Conservation (phyloP, 2,329 filamentous ascomycete species). For the Cordyceps pruinosa region DNA sequence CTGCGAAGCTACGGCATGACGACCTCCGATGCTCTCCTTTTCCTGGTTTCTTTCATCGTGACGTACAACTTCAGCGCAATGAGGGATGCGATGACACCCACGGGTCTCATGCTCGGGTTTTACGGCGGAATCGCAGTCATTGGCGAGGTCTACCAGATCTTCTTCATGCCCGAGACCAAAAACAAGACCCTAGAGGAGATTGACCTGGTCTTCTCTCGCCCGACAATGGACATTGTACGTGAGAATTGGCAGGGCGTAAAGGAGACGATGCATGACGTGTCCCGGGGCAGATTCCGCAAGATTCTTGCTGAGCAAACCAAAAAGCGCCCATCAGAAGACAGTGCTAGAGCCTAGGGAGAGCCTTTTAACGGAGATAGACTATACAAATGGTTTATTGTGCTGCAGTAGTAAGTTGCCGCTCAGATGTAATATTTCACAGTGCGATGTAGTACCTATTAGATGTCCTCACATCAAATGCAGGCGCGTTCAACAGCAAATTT, state of each 20-base stretch:
- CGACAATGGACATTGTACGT: conserved; percentile 54
- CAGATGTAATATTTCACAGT: too few relatives aligned
- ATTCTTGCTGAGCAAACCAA: conserved; percentile 19
- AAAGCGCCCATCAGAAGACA: not conserved
- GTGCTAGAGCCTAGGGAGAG: not conserved
- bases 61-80: conserved; percentile 70
- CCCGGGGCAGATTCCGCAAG: conserved; percentile 18
- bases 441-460: too few relatives aligned
- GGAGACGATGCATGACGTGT: conserved; percentile 24
- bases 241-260: conserved; percentile 43
- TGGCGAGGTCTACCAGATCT: conserved; percentile 64
- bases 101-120: conserved; percentile 62
- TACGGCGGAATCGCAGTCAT: conserved; percentile 67
- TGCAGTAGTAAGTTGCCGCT: too few relatives aligned
- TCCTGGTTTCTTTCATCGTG: conserved; percentile 65
- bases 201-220: conserved; percentile 57
- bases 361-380: not conserved
- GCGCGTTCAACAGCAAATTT: too few relatives aligned
- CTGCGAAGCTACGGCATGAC: conserved; percentile 69
- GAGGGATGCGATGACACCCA: conserved; percentile 59
- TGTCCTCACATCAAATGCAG: not conserved
- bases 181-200: conserved; percentile 64
- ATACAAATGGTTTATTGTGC: too few relatives aligned
- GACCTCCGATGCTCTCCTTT: conserved; percentile 59
- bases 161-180: conserved; percentile 74